Evolutionary conservation across 2,329 filamentous ascomycete genomes (phyloP), one percentile per base, ranked within the genome.

Genomic region (Calonectria crousiana): DNA sequence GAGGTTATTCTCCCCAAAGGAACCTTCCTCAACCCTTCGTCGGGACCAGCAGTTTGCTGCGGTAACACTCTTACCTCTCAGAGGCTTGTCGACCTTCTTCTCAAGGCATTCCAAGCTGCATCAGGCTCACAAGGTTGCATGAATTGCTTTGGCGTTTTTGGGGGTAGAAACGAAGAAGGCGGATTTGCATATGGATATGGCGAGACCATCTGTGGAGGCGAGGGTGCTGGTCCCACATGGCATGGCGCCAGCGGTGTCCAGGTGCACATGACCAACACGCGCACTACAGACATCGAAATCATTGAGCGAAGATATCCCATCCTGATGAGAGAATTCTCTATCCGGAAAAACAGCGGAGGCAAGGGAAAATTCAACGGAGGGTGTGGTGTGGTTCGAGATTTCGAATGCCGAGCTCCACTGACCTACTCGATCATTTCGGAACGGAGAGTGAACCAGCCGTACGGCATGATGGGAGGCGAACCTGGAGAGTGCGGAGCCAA

Each of bases 131-230:
- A 95, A 79, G 94, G 94, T 20, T 93, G 94, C 83, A 93, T 92
- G 82, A 95, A 95, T 84, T 95, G 95, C 80, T 86, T 95, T 8
- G 95, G 93, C 0, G 95, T 95, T 79, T 94, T 93, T 68, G 94
- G 94, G 80, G 75, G 75, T 4, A 65, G 70, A 30, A 72, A 64
- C 8, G 41, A 66, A 3, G 75, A 74, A 11, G 72, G 74, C 18
- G 60, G 66, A 8, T 78, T 74, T 26, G 80, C 81, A n/a, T 83
- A 82, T 71, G 81, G 81, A n/a, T 83, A 81, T 68, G 81, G 82
- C 36, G 82, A 84, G 75, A 82, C 81, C 5, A 81, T 83, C 18
- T 80, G 76, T 9, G 82, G 82, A 5, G 82, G 82, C 5, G 75
- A 74, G 2, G 82, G 82, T 0, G 82, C 80, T 6, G 81, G 81